phyloP scores from a whole-genome alignment of 176 grass and related monocot genomes.

The Aegilops tauschii region DNA sequence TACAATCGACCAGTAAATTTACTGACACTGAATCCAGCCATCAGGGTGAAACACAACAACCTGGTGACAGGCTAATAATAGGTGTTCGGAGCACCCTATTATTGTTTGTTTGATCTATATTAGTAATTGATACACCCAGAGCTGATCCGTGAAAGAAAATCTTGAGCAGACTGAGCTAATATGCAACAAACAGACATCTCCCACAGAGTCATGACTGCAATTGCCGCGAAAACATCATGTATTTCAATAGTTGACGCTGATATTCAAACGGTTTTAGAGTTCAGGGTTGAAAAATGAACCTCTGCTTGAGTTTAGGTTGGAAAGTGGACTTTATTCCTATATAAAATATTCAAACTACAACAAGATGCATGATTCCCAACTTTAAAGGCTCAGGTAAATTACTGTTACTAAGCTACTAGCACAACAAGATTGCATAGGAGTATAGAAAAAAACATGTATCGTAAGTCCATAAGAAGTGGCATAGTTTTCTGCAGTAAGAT shows the following conservation, averaged over 20 bases:
- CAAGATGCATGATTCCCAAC: not conserved
- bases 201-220: not conserved
- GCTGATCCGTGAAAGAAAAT: not conserved
- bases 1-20: not conserved
- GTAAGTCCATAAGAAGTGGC: not conserved
- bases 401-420: not conserved
- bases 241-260: not conserved
- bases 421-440: not conserved
- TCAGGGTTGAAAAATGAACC: not conserved
- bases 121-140: not conserved
- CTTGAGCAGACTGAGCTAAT: not conserved
- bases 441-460: not conserved
- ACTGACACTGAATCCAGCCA: not conserved
- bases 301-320: not conserved
- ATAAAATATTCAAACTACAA: not conserved
- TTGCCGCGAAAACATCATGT: not conserved
- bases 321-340: not conserved
- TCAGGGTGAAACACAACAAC: not conserved
- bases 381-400: not conserved
- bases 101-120: slow-evolving; percentile 5
- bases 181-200: not conserved
- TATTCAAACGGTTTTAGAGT: not conserved
- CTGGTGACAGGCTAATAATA: not conserved
- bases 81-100: not conserved
- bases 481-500: not conserved